These are phyloP conservation scores for Lachnellula occidentalis DNA, from an alignment of 2,329 filamentous ascomycete species.

Conservation along the genomic window DNA sequence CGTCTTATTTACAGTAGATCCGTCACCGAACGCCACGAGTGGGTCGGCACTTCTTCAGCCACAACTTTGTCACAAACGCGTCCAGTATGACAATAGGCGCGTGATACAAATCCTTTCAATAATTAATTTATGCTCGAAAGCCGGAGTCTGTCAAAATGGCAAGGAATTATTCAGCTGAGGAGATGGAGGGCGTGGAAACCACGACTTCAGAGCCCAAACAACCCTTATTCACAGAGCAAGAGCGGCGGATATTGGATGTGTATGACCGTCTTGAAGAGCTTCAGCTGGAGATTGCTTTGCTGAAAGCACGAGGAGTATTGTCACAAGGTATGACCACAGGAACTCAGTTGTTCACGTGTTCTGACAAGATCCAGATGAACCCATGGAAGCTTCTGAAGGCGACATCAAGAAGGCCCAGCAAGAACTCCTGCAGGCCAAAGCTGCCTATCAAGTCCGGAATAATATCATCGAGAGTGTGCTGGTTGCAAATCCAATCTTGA, in stretches of 20 bases:
- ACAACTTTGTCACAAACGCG: background rate
- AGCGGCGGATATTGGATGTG: conserved; percentile 60
- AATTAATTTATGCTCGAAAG: background rate
- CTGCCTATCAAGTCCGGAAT: conserved; percentile 63
- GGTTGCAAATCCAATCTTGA: conserved; percentile 68
- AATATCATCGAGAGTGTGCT: conserved; percentile 64
- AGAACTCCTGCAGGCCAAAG: conserved; percentile 61
- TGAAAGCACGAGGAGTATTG: conserved; percentile 40
- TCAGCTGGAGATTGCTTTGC: conserved; percentile 64
- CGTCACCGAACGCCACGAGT: background rate
- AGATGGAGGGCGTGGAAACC: conserved; percentile 27
- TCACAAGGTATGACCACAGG: conserved; percentile 21
- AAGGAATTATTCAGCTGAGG: conserved; percentile 3
- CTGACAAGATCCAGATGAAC: conserved; percentile 20
- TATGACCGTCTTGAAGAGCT: conserved; percentile 69
- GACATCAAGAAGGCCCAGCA: conserved; percentile 54
- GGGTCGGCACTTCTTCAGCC: background rate
- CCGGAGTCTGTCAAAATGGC: conserved; percentile 4
- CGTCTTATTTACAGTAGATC: background rate
- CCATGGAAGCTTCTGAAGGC: conserved; percentile 39
- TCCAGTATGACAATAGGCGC: background rate
- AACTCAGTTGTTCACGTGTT: conserved; percentile 10
- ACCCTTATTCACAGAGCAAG: conserved; percentile 58
- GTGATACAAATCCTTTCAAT: background rate
- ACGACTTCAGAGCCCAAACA: conserved; percentile 12